phyloP scores from a whole-genome alignment of 2,329 filamentous ascomycete species.

The Diaporthe eres region DNA sequence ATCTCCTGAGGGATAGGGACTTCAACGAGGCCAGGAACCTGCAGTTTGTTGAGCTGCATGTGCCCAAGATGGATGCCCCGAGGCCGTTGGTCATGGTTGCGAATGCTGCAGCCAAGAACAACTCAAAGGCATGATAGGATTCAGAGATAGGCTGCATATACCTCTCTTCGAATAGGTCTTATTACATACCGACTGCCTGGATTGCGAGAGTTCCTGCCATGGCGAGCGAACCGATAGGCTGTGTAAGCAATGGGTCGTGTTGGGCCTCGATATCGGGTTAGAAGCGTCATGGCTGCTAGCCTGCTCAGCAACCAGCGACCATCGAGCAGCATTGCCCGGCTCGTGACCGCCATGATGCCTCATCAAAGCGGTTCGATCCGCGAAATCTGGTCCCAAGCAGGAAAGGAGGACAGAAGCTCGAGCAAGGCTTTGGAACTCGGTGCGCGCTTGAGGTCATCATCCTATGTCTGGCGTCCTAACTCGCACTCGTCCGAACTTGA shows the following conservation, averaged over 20 bases:
- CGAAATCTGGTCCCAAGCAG: background rate
- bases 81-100: conserved; percentile 78
- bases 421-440: background rate
- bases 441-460: background rate
- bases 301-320: background rate
- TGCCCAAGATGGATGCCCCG: conserved; percentile 85
- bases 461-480: background rate
- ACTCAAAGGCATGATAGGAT: conserved; percentile 64
- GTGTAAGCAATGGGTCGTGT: too few relatives aligned
- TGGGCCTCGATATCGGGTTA: background rate
- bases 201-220: background rate
- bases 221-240: too few relatives aligned
- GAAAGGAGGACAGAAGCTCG: background rate
- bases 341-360: background rate
- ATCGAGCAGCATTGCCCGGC: too few relatives aligned
- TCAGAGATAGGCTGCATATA: background rate
- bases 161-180: too few relatives aligned
- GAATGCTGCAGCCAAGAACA: conserved; percentile 77
- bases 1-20: conserved; percentile 73
- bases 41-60: conserved; percentile 86
- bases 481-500: conserved; percentile 13
- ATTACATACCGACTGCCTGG: too few relatives aligned
- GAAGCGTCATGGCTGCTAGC: background rate
- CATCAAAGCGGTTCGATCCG: background rate
- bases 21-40: conserved; percentile 71